Evolutionary conservation across 106 monocot species (phyloP).

Genomic region (Dioscorea alata): DNA sequence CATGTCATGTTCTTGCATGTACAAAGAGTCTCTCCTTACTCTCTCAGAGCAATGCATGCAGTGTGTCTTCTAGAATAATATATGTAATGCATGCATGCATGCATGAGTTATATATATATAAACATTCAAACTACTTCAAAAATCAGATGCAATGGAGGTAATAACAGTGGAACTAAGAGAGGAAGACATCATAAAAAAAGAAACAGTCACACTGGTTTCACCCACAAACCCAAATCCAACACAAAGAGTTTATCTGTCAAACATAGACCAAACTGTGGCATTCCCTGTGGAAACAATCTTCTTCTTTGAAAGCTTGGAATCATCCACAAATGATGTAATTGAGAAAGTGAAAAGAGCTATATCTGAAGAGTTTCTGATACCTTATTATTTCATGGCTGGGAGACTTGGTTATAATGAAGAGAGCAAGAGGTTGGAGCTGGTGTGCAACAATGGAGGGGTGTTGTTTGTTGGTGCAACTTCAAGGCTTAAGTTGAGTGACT

Average conservation of each 20-base stretch:
- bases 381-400: conserved; percentile 89
- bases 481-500: conserved; percentile 29
- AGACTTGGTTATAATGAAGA: conserved; percentile 36
- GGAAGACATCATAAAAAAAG: conserved; percentile 32
- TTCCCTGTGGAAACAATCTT: conserved; percentile 80
- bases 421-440: conserved; percentile 53
- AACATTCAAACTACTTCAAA: too few species aligned
- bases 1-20: too few species aligned
- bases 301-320: conserved; percentile 35
- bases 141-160: conserved; percentile 15
- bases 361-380: conserved; percentile 41
- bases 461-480: conserved; percentile 47
- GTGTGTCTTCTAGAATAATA: too few species aligned
- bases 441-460: conserved; percentile 77
- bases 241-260: conserved; percentile 56
- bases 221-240: conserved; percentile 31
- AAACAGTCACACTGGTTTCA: conserved; percentile 30
- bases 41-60: too few species aligned
- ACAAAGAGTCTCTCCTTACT: too few species aligned
- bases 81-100: too few species aligned
- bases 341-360: conserved; percentile 42
- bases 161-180: conserved; percentile 12
- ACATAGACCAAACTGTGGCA: conserved; percentile 82
- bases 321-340: conserved; percentile 16
- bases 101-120: too few species aligned